A percentile compares a stretch with the other conserved stretches of the same genome.
Conservation (phyloP, 768 basidiomycete genomes). For the Leccinum subgranulosum region DNA sequence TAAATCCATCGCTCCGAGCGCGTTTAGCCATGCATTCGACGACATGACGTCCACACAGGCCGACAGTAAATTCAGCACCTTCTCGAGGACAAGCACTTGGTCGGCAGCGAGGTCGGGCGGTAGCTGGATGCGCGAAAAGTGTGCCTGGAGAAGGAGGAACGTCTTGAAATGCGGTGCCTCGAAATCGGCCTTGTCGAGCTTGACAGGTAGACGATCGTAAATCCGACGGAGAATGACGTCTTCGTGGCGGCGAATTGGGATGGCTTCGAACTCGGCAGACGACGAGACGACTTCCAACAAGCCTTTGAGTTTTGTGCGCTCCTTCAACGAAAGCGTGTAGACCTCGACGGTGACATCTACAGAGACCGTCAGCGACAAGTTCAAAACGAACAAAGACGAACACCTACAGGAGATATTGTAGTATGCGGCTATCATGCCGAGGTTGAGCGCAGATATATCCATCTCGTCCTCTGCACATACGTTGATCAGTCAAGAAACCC, state of each 20-base stretch:
- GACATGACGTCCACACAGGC: constrained; percentile 99
- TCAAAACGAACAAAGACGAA: not conserved
- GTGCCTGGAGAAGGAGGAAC: constrained; percentile 93
- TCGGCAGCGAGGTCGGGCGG: constrained; percentile 94
- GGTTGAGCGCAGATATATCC: constrained; percentile 87
- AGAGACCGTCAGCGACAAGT: not conserved
- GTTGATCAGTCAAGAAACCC: not conserved
- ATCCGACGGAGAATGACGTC: constrained; percentile 79
- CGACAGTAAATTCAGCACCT: constrained; percentile 85
- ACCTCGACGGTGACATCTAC: constrained; percentile 95
- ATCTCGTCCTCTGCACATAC: constrained; percentile 72
- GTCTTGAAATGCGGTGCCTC: constrained; percentile 98
- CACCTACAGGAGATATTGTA: constrained; percentile 87
- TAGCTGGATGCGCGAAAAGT: constrained; percentile 90
- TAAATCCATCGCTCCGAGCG: constrained; percentile 94
- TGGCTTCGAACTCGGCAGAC: constrained; percentile 91
- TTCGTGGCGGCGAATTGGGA: constrained; percentile 95
- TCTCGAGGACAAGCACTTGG: constrained; percentile 82
- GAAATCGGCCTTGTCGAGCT: constrained; percentile 79
- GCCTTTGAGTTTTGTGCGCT: constrained; percentile 95
- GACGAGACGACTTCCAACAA: constrained; percentile 96
- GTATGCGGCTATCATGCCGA: constrained; percentile 98
- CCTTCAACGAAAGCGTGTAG: constrained; percentile 91
- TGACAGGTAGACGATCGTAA: constrained; percentile 96
- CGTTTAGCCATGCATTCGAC: constrained; percentile 41